A percentile compares a stretch with the other conserved stretches of the same genome.
phyloP scores from a whole-genome alignment of 2,329 filamentous ascomycete species.

The Ophiostoma piceae region DNA sequence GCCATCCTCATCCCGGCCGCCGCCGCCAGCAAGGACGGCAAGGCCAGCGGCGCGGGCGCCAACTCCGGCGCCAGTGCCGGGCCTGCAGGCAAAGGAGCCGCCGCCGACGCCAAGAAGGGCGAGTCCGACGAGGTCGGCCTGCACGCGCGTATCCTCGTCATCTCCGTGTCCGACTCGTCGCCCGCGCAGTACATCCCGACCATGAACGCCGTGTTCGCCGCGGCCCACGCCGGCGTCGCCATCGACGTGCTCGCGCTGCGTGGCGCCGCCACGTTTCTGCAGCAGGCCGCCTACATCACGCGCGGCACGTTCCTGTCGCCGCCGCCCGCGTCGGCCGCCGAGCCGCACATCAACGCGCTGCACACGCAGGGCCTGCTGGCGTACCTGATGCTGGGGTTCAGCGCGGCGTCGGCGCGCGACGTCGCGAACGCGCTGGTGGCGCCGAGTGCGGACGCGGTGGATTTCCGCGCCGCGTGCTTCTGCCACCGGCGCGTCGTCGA shows the following conservation, averaged over 20 bases:
- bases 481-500: conserved; percentile 90
- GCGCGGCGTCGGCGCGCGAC: conserved; percentile 33
- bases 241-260: conserved; percentile 88
- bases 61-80: background rate
- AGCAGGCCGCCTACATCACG: conserved; percentile 72
- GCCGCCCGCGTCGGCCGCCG: conserved; percentile 36
- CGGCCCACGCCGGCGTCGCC: conserved; percentile 78
- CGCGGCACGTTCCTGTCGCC: conserved; percentile 49
- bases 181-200: conserved; percentile 93
- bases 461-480: conserved; percentile 97
- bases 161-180: conserved; percentile 81
- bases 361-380: conserved; percentile 70
- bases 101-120: conserved; percentile 18
- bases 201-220: conserved; percentile 98
- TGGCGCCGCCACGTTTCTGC: conserved; percentile 83
- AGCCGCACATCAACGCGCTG: conserved; percentile 42
- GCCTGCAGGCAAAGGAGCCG: conserved; percentile 36
- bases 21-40: conserved; percentile 27
- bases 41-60: conserved; percentile 36
- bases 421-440: conserved; percentile 51
- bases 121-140: conserved; percentile 44
- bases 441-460: conserved; percentile 79
- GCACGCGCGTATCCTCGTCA: conserved; percentile 77
- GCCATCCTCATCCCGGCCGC: conserved; percentile 25
- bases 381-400: conserved; percentile 90